phyloP scores from a whole-genome alignment of 257 asterid genomes.

The Fraxinus excelsior region DNA sequence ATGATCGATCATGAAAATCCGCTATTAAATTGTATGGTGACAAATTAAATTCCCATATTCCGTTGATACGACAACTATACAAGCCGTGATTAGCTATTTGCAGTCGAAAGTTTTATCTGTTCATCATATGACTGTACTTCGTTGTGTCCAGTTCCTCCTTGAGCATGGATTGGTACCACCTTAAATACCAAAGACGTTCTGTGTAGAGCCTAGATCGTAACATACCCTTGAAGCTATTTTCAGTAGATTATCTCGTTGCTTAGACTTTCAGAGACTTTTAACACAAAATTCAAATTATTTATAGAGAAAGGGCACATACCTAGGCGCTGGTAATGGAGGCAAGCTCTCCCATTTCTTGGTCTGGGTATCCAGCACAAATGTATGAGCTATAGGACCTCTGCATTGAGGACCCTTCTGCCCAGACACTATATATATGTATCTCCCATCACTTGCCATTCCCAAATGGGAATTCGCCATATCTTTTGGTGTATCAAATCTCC shows the following conservation, averaged over 20 bases:
- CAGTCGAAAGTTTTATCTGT: background rate
- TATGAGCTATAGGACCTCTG: conserved; percentile 47
- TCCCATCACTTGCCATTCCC: conserved; percentile 75
- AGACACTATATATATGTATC: conserved; percentile 61
- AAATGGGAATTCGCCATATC: conserved; percentile 80
- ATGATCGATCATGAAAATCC: background rate
- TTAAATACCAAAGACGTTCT: background rate
- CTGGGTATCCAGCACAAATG: conserved; percentile 59
- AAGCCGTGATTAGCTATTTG: background rate
- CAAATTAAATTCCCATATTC: background rate
- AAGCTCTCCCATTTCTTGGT: conserved; percentile 57
- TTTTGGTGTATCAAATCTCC: conserved; percentile 55
- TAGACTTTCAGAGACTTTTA: background rate
- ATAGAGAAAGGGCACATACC: conserved; percentile 37
- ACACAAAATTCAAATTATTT: background rate
- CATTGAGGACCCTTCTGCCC: conserved; percentile 84
- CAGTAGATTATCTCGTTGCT: background rate
- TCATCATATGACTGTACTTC: background rate
- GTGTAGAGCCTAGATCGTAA: background rate
- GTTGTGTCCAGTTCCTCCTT: background rate
- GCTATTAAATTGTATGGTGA: background rate
- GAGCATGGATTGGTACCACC: background rate
- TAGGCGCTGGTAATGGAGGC: conserved; percentile 71
- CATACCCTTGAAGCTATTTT: background rate
- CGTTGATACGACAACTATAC: background rate